Conservation (phyloP, 164 flowering plant species). For the Chimonanthus salicifolius region DNA sequence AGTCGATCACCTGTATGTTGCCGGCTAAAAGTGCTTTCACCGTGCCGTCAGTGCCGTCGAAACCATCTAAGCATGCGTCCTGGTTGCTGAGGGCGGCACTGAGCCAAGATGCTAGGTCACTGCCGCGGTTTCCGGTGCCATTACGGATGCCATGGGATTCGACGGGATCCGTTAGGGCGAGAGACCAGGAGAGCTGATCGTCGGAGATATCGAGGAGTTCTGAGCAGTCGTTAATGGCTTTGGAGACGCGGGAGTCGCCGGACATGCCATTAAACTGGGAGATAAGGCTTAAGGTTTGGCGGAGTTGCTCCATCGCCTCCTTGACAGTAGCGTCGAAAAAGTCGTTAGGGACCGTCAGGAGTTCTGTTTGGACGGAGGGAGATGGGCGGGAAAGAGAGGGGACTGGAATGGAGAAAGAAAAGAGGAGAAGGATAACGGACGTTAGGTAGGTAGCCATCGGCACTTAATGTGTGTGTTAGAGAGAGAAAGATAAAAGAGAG, state of each 20-base stretch:
- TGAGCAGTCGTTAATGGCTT: slow-evolving; percentile 73
- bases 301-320: slow-evolving; percentile 34
- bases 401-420: not conserved
- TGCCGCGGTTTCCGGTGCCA: slow-evolving; percentile 39
- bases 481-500: too few relatives aligned
- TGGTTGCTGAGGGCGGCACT: slow-evolving; percentile 73
- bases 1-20: slow-evolving; percentile 30
- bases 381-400: not conserved
- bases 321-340: slow-evolving; percentile 36
- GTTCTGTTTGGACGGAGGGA: slow-evolving; percentile 18
- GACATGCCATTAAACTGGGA: slow-evolving; percentile 31
- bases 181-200: slow-evolving; percentile 54
- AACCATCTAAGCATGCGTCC: slow-evolving; percentile 82
- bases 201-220: slow-evolving; percentile 69
- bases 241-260: slow-evolving; percentile 47
- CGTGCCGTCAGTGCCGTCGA: slow-evolving; percentile 57
- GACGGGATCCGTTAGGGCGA: slow-evolving; percentile 33
- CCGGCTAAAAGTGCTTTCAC: slow-evolving; percentile 37
- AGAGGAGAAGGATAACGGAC: slow-evolving; percentile 1
- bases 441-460: not conserved
- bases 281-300: slow-evolving; percentile 32
- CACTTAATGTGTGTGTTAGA: too few relatives aligned
- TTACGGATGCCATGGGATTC: slow-evolving; percentile 34
- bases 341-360: slow-evolving; percentile 32
- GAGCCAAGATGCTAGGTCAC: slow-evolving; percentile 66